A percentile compares a stretch with the other conserved stretches of the same genome.
Conservation (phyloP, 2,329 filamentous ascomycete species). For the Phoma sp. region DNA sequence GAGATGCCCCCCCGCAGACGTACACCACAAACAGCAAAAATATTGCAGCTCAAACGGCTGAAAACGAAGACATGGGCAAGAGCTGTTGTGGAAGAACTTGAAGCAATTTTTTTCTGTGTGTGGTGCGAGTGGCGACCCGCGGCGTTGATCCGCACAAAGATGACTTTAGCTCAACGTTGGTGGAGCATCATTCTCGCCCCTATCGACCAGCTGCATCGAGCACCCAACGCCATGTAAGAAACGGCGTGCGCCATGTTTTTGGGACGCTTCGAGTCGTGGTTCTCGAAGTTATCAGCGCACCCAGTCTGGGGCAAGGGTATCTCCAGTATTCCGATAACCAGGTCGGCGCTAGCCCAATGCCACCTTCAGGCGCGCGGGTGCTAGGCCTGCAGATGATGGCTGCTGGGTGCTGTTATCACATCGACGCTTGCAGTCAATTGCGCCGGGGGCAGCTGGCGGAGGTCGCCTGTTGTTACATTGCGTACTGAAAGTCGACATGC, state of each 20-base stretch:
- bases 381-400: slow-evolving; percentile 22
- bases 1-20: slow-evolving; percentile 4
- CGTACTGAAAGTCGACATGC: background rate
- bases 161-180: slow-evolving; percentile 17
- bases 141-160: slow-evolving; percentile 22
- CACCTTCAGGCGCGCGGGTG: slow-evolving; percentile 21
- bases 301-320: slow-evolving; percentile 6
- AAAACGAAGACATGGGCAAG: background rate
- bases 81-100: background rate
- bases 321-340: slow-evolving; percentile 32
- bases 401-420: slow-evolving; percentile 25
- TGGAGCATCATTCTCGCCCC: slow-evolving; percentile 17
- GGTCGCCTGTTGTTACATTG: slow-evolving; percentile 30
- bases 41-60: slow-evolving; percentile 1
- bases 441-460: slow-evolving; percentile 25
- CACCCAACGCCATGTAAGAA: slow-evolving; percentile 18
- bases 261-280: slow-evolving; percentile 17
- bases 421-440: slow-evolving; percentile 23
- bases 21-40: background rate
- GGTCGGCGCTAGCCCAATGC: slow-evolving; percentile 27
- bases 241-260: slow-evolving; percentile 20
- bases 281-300: slow-evolving; percentile 25
- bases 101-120: slow-evolving; percentile 1
- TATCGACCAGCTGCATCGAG: slow-evolving; percentile 20
- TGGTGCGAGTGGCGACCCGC: slow-evolving; percentile 15